These are phyloP conservation scores for Quercus lobata DNA, from an alignment of 331 rosid species.

Conservation along the genomic window DNA sequence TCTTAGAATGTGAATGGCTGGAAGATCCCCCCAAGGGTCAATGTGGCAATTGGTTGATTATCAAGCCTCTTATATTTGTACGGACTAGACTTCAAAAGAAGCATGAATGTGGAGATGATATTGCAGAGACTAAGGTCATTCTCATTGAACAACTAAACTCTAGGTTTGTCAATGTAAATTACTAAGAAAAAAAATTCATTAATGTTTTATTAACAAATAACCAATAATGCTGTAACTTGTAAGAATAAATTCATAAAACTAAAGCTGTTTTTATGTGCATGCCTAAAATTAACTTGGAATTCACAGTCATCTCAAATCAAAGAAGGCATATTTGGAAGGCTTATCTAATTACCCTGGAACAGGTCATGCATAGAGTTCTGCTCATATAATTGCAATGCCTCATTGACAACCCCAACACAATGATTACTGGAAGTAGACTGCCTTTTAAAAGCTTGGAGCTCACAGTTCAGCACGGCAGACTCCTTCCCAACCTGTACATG, in stretches of 20 bases:
- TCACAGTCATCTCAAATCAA: not conserved
- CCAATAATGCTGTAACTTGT: too few species aligned
- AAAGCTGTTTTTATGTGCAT: not conserved
- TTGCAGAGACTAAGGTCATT: not conserved
- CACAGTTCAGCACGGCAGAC: constrained; percentile 56
- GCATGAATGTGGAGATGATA: not conserved
- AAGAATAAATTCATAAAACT: too few species aligned
- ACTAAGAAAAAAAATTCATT: not conserved
- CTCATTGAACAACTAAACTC: not conserved
- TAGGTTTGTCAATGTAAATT: not conserved
- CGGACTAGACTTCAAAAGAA: not conserved
- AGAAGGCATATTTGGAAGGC: not conserved
- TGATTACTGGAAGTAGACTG: constrained; percentile 31
- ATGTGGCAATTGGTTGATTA: not conserved
- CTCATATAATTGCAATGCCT: constrained; percentile 49
- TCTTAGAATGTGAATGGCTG: not conserved
- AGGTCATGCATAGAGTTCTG: constrained; percentile 43
- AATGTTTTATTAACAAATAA: too few species aligned
- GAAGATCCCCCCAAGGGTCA: not conserved
- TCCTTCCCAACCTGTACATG: constrained; percentile 59
- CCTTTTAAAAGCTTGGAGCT: constrained; percentile 57
- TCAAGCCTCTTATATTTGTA: not conserved
- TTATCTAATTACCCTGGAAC: constrained; percentile 60
- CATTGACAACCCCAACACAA: constrained; percentile 46
- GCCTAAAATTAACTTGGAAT: not conserved